phyloP scores from a whole-genome alignment of 495 filamentous ascomycete species.

The Aspergillus diversus region DNA sequence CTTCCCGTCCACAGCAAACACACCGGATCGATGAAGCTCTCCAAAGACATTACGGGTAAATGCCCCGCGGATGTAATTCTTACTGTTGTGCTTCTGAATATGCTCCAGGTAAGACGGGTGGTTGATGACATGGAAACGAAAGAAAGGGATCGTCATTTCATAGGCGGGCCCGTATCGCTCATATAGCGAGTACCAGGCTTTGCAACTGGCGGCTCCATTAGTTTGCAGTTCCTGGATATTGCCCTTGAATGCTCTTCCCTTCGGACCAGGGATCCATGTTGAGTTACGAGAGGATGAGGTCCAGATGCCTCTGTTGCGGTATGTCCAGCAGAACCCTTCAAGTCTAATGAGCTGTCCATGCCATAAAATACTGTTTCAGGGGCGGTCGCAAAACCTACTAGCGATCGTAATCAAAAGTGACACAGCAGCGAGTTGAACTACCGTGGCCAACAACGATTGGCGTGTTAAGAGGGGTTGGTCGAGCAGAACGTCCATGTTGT shows the following conservation, averaged over 20 bases:
- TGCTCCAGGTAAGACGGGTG: not conserved
- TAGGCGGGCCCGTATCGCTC: not conserved
- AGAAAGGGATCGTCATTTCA: not conserved
- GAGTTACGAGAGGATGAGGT: not conserved
- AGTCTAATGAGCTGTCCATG: not conserved
- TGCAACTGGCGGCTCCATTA: not conserved
- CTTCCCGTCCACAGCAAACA: not conserved
- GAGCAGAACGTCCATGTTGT: too few species aligned
- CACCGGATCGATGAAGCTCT: not conserved
- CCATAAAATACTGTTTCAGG: not conserved
- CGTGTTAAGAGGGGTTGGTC: too few species aligned
- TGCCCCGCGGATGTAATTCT: not conserved
- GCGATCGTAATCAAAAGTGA: too few species aligned
- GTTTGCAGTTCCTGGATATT: not conserved
- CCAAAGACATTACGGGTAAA: not conserved
- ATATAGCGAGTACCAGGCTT: not conserved
- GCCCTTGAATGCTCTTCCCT: not conserved
- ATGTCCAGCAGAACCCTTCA: not conserved
- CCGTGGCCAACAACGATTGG: too few species aligned
- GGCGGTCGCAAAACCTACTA: too few species aligned
- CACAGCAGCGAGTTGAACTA: too few species aligned
- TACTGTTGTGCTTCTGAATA: not conserved
- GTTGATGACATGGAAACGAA: not conserved
- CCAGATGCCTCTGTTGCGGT: not conserved
- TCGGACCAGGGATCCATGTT: not conserved